Conservation (phyloP, 2,329 filamentous ascomycete species). For the Macrophomina tecta region DNA sequence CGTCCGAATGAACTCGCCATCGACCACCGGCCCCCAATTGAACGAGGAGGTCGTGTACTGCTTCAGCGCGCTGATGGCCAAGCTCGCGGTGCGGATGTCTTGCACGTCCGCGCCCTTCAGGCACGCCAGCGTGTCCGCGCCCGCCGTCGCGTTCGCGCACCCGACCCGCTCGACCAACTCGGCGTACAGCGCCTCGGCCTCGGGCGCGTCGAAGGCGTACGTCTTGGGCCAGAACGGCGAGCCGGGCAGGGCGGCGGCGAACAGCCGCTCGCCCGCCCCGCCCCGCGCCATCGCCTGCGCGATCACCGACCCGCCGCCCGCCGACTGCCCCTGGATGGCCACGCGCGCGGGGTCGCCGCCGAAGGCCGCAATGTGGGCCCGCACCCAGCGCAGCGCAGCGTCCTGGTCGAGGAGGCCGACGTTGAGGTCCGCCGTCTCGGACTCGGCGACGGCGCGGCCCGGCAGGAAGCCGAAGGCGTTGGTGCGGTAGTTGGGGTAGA, state of each 20-base stretch:
- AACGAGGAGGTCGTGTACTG: conserved; percentile 63
- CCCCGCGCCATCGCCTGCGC: conserved; percentile 60
- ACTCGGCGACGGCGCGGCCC: conserved; percentile 60
- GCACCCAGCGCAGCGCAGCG: conserved; percentile 66
- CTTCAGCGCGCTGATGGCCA: conserved; percentile 56
- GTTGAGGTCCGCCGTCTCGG: conserved; percentile 63
- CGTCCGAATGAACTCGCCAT: conserved; percentile 58
- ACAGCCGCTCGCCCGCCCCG: conserved; percentile 48
- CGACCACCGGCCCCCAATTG: conserved; percentile 67
- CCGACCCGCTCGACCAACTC: conserved; percentile 55
- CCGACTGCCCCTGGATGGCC: conserved; percentile 65
- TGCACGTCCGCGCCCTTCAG: conserved; percentile 62
- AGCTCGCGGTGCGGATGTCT: conserved; percentile 58
- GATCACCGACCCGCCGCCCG: conserved; percentile 65
- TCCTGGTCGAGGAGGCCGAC: conserved; percentile 69
- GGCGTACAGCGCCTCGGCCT: conserved; percentile 60
- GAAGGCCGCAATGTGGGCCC: conserved; percentile 59
- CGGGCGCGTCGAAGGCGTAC: conserved; percentile 57
- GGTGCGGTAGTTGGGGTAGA: conserved; percentile 62
- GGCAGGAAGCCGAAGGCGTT: conserved; percentile 69
- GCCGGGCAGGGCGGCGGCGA: conserved; percentile 58
- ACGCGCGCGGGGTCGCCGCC: conserved; percentile 65
- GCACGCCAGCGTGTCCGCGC: conserved; percentile 54
- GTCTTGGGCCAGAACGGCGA: conserved; percentile 67
- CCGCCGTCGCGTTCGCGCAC: conserved; percentile 45